phyloP scores from a whole-genome alignment of 2,329 filamentous ascomycete species.

The Colletotrichum phormii region DNA sequence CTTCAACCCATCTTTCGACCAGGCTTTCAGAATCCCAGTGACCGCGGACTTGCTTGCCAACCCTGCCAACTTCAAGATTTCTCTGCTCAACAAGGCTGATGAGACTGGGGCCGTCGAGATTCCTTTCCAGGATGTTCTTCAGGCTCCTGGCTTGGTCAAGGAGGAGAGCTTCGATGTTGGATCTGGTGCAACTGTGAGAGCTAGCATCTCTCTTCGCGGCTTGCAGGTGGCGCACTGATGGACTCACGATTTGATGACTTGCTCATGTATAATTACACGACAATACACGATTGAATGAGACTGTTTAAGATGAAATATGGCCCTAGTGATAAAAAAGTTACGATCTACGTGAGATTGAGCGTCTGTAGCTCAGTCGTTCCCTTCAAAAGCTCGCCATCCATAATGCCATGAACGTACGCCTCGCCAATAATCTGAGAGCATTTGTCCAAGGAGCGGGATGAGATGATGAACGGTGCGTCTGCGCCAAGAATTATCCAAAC shows the following conservation, averaged over 20 bases:
- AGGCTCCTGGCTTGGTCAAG: slow-evolving; percentile 44
- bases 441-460: no score
- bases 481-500: slow-evolving; percentile 1
- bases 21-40: slow-evolving; percentile 56
- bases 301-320: no score
- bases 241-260: not conserved
- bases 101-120: slow-evolving; percentile 50
- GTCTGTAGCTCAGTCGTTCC: not conserved
- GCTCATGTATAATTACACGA: not conserved
- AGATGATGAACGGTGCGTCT: not conserved
- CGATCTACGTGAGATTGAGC: not conserved
- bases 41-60: slow-evolving; percentile 43
- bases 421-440: not conserved
- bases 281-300: slow-evolving; percentile 3
- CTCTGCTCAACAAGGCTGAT: slow-evolving; percentile 48
- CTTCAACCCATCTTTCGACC: slow-evolving; percentile 60
- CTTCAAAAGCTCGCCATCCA: not conserved
- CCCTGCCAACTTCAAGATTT: slow-evolving; percentile 46
- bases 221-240: slow-evolving; percentile 34
- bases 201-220: slow-evolving; percentile 50
- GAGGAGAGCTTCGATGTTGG: slow-evolving; percentile 50
- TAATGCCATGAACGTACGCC: slow-evolving; percentile 10
- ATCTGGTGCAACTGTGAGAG: slow-evolving; percentile 47
- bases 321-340: no score
- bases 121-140: slow-evolving; percentile 48